Conservation (phyloP, 2,329 filamentous ascomycete genomes). For the Fusarium devonianum region DNA sequence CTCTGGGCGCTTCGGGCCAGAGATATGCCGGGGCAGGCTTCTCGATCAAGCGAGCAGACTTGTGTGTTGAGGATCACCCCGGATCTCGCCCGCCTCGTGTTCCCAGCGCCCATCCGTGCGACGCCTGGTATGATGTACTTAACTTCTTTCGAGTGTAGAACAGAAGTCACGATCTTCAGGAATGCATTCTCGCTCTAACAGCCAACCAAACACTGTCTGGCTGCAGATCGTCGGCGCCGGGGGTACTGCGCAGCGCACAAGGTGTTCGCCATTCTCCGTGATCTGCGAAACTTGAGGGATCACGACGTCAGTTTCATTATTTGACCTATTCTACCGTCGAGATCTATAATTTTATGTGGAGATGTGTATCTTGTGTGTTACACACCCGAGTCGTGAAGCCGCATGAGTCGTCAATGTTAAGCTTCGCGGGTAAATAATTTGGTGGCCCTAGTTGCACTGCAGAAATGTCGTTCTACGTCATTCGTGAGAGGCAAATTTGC, state of each 20-base stretch:
- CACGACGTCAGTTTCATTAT: constrained; percentile 20
- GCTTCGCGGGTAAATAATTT: background rate
- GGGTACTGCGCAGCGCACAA: constrained; percentile 12
- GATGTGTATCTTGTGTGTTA: constrained; percentile 6
- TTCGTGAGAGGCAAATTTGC: no score
- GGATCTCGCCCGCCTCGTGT: constrained; percentile 33
- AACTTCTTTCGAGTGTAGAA: no score
- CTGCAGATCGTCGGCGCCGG: constrained; percentile 20
- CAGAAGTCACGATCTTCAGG: constrained; percentile 15
- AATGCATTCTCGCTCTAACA: constrained; percentile 11
- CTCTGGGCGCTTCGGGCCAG: no score
- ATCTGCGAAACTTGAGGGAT: background rate
- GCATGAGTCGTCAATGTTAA: background rate
- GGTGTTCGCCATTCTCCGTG: background rate
- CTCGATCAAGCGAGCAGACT: background rate
- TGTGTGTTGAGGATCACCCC: constrained; percentile 1
- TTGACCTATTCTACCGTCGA: constrained; percentile 7
- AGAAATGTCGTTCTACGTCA: constrained; percentile 7
- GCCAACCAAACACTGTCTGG: constrained; percentile 11
- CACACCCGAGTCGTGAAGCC: constrained; percentile 11
- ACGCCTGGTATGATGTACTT: no score
- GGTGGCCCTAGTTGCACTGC: background rate
- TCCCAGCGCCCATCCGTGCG: constrained; percentile 1
- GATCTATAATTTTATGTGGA: constrained; percentile 23
- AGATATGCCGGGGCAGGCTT: background rate